Base-by-base conservation (phyloP, 352 stramenopile genomes). In the Phytopythium helicoides region DNA sequence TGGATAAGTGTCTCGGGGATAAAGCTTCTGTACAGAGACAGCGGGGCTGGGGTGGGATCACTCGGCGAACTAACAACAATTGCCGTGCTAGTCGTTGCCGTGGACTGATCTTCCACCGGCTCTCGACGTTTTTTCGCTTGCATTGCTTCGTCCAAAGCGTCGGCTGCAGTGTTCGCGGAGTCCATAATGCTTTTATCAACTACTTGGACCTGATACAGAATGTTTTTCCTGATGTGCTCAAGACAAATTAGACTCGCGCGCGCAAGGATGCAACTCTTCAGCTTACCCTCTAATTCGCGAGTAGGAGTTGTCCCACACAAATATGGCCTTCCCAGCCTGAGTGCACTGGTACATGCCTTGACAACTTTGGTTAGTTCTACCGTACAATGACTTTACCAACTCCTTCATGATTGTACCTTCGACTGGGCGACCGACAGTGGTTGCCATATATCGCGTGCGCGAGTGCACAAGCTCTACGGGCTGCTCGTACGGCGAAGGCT, bases 241-340 rank as follows among this genome's bases (percentile, higher is more conserved):
- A 1, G 14, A 26, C 28, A 52, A 40, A 19, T 1, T 6, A 33
- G 49, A 21, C 40, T 26, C 18, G 25, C 10, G 31, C 15, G 28
- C 18, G 16, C 23, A 18, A 10, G 36, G 1, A 8, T 9, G 5
- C 21, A 6, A 69, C 67, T n/a, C n/a, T n/a, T n/a, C n/a, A n/a
- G n/a, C n/a, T 42, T 62, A 88, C 78, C 76, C 77, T 66, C 83
- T 60, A 3, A 94, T 38, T 41, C 81, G 73, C 3, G 83, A 94
- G 60, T 92, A 94, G 26, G 77, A 82, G 41, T 94, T 94, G 54
- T 94, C 81, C 83, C 83, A 94, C 3, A 77, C 63, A 8, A 94
- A 54, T 9, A 69, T 87, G 0, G 67, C 69, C n/a, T 66, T 81
- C 9, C 83, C 83, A 28, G 80, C 58, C 12, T 65, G 61, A 26